Percentiles rank a stretch among this genome's conserved stretches.
phyloP scores from a whole-genome alignment of 495 filamentous ascomycete species.

The Neohortaea acidophila region DNA sequence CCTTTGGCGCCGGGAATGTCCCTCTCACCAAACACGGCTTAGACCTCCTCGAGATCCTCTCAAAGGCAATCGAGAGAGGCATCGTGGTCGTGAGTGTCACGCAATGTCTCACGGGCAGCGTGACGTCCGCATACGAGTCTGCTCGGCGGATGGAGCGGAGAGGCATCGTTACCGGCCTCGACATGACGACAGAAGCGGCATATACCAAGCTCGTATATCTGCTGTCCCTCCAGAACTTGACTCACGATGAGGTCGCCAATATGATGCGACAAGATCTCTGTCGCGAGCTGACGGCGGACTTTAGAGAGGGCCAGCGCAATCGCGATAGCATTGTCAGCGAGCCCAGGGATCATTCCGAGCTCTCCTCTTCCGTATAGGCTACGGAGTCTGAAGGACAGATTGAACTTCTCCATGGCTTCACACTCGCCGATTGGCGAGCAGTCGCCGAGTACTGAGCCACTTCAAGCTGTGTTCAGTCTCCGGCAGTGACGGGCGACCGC shows the following conservation, averaged over 20 bases:
- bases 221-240: slow-evolving; percentile 51
- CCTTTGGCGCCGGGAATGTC: slow-evolving; percentile 90
- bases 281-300: slow-evolving; percentile 57
- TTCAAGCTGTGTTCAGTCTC: neutral
- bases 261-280: slow-evolving; percentile 64
- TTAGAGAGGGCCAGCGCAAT: slow-evolving; percentile 28
- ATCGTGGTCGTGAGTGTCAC: slow-evolving; percentile 87
- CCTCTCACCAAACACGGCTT: slow-evolving; percentile 57
- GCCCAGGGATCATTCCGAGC: no score
- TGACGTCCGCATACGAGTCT: slow-evolving; percentile 79
- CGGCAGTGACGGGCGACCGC: neutral
- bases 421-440: slow-evolving; percentile 3
- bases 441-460: slow-evolving; percentile 1
- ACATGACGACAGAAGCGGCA: slow-evolving; percentile 87
- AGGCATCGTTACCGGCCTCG: slow-evolving; percentile 82
- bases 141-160: slow-evolving; percentile 76
- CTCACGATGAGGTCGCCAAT: slow-evolving; percentile 43
- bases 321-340: no score
- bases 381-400: no score
- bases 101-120: slow-evolving; percentile 78
- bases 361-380: no score
- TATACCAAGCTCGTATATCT: slow-evolving; percentile 88
- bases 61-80: slow-evolving; percentile 59
- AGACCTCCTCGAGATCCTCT: slow-evolving; percentile 65
- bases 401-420: no score